A percentile compares a stretch with the other conserved stretches of the same genome.
Evolutionary conservation across 2,329 filamentous ascomycete species (phyloP).

Genomic region (Aspergillus flavus): DNA sequence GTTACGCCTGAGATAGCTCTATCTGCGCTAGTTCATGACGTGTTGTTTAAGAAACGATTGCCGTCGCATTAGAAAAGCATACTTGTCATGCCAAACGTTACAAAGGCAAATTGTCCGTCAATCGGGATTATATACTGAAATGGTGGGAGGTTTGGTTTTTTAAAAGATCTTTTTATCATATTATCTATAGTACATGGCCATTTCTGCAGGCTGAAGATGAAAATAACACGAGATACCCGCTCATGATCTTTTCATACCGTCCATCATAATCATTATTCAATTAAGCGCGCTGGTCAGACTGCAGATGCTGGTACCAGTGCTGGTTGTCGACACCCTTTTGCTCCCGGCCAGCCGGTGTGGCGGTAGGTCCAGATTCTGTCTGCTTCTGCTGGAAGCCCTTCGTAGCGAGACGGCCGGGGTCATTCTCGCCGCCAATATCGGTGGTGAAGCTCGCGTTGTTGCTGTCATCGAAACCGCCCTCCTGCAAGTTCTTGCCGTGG

Average conservation of each 20-base stretch:
- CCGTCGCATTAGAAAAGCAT: no score
- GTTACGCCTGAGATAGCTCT: no score
- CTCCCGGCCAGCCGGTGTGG: slow-evolving; percentile 27
- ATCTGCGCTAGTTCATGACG: no score
- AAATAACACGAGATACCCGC: slow-evolving; percentile 2
- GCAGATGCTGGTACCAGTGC: slow-evolving; percentile 27
- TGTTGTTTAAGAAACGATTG: no score
- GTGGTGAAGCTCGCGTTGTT: slow-evolving; percentile 55
- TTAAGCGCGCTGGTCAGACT: slow-evolving; percentile 34
- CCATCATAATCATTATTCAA: slow-evolving; percentile 1
- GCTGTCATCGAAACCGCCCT: slow-evolving; percentile 48
- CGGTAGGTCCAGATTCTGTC: slow-evolving; percentile 32
- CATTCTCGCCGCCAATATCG: slow-evolving; percentile 58
- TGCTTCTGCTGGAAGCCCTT: slow-evolving; percentile 36
- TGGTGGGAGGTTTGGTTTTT: not conserved
- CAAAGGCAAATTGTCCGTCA: no score
- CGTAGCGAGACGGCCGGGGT: slow-evolving; percentile 56
- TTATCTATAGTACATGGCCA: slow-evolving; percentile 7
- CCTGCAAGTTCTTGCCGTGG: slow-evolving; percentile 55
- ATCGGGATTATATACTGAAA: not conserved
- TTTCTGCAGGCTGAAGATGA: not conserved
- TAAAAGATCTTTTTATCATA: not conserved
- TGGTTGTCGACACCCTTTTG: slow-evolving; percentile 26
- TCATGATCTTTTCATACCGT: slow-evolving; percentile 12
- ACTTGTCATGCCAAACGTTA: no score